A percentile compares a stretch with the other conserved stretches of the same genome.
These are phyloP conservation scores for Iris pallida DNA, from an alignment of 116 monocot genomes.

Conservation along the genomic window DNA sequence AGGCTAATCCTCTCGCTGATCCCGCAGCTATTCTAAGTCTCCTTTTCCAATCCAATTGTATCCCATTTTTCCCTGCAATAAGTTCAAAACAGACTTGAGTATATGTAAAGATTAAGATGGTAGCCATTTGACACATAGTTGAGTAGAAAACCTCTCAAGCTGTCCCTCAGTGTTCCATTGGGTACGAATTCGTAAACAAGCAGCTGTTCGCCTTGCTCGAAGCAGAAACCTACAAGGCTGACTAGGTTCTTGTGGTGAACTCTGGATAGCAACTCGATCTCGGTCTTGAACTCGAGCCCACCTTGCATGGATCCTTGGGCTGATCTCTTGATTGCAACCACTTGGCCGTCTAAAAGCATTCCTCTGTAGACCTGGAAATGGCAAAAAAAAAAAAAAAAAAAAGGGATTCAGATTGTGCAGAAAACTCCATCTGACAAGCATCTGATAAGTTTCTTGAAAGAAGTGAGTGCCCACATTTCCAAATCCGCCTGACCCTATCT, in stretches of 20 bases:
- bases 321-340: slow-evolving; percentile 16
- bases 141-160: slow-evolving; percentile 8
- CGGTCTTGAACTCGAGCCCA: slow-evolving; percentile 17
- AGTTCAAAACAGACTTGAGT: too few species aligned
- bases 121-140: not conserved
- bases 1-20: slow-evolving; percentile 29
- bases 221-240: slow-evolving; percentile 19
- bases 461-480: slow-evolving; percentile 11
- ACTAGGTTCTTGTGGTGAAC: slow-evolving; percentile 21
- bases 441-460: too few species aligned
- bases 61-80: slow-evolving; percentile 5
- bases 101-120: not conserved
- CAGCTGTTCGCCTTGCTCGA: slow-evolving; percentile 17
- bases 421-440: too few species aligned
- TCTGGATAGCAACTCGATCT: slow-evolving; percentile 17
- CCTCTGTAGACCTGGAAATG: slow-evolving; percentile 17
- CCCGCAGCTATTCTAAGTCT: slow-evolving; percentile 23
- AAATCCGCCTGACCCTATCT: slow-evolving; percentile 66
- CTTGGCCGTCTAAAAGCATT: slow-evolving; percentile 9
- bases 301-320: slow-evolving; percentile 15
- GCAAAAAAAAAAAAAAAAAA: not conserved
- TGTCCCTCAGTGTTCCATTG: slow-evolving; percentile 17
- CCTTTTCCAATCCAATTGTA: slow-evolving; percentile 21
- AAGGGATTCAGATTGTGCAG: too few species aligned
- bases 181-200: slow-evolving; percentile 5